Base-by-base conservation (phyloP, 2,329 filamentous ascomycete species). In the Botrytis pseudocinerea region DNA sequence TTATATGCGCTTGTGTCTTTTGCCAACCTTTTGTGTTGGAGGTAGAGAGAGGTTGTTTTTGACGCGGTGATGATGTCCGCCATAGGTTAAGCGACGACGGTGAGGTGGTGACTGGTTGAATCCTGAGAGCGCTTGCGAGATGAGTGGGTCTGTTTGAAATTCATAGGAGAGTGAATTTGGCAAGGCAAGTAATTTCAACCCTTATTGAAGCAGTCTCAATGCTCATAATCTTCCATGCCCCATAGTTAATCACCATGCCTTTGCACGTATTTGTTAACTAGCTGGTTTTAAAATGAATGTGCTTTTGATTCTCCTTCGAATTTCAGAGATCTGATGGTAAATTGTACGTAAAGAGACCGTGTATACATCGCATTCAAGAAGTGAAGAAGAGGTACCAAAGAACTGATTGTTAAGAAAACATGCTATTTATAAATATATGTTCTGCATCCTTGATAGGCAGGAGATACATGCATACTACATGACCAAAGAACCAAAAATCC, bases 401-500 rank as follows among this genome's bases (percentile, higher is more conserved):
- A 68, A 68, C 25, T 57, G 38, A 44, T 57, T 16, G 5, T 42
- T 7, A 3, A 42, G 12, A 20, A 44, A 57, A 42, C 32, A 25
- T 0, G n/a, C n/a, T 32, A 20, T 32, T 0, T 16, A 57, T 42
- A n/a, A 10, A 44, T 3, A 18, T 22, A 38, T 38, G 10, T 62
- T 14, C 68, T 69, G 68, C 28, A 70, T 46, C 32, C 57, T 46
- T 62, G 68, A 22, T 16, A 70, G 68, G 35, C 4, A 46, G 32
- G 35, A 20, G 20, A 18, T 62, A 7, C 18, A 46, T 61, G 18
- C 5, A 69, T 38, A 60, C 35, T 42, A 42, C 4, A 69, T 40
- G 25, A n/a, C 2, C 1, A 14, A 57, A 35, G 51, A 46, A n/a
- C 40, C 6, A 16, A 22, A 28, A 25, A 25, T 32, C 6, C 12